phyloP scores from a whole-genome alignment of 805 yeast species.

The Cyberlindnera mycetangii region DNA sequence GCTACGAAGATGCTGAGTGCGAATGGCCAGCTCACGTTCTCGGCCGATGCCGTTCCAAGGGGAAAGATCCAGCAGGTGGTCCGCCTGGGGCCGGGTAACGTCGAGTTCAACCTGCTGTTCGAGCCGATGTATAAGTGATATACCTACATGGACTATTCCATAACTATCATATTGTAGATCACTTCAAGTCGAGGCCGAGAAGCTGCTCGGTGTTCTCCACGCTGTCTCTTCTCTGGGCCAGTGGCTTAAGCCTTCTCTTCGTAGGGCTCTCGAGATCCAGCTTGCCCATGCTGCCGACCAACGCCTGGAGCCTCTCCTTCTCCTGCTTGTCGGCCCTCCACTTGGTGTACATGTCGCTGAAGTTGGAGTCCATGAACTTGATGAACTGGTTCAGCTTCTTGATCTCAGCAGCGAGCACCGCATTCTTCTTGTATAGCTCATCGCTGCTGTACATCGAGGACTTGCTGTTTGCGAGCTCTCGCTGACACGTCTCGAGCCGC shows the following conservation, averaged over 20 bases:
- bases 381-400: constrained; percentile 20
- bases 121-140: constrained; percentile 1
- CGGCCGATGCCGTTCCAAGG: constrained; percentile 18
- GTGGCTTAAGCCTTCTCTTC: constrained; percentile 1
- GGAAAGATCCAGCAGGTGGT: constrained; percentile 48
- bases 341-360: constrained; percentile 15
- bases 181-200: constrained; percentile 9
- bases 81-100: constrained; percentile 38
- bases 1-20: constrained; percentile 7
- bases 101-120: constrained; percentile 33
- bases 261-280: neutral
- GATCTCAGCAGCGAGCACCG: constrained; percentile 11
- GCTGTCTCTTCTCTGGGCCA: neutral
- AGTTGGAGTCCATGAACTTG: constrained; percentile 20
- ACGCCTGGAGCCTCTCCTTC: constrained; percentile 12
- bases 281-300: constrained; percentile 6
- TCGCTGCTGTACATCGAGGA: constrained; percentile 3
- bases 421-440: constrained; percentile 9
- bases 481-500: constrained; percentile 7
- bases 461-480: constrained; percentile 3
- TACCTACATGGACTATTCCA: too few species aligned
- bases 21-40: constrained; percentile 13
- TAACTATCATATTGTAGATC: too few species aligned
- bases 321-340: constrained; percentile 17
- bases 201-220: constrained; percentile 12